These are phyloP conservation scores for Nannochloris sp. DNA, from an alignment of 139 green algal species.

Conservation along the genomic window DNA sequence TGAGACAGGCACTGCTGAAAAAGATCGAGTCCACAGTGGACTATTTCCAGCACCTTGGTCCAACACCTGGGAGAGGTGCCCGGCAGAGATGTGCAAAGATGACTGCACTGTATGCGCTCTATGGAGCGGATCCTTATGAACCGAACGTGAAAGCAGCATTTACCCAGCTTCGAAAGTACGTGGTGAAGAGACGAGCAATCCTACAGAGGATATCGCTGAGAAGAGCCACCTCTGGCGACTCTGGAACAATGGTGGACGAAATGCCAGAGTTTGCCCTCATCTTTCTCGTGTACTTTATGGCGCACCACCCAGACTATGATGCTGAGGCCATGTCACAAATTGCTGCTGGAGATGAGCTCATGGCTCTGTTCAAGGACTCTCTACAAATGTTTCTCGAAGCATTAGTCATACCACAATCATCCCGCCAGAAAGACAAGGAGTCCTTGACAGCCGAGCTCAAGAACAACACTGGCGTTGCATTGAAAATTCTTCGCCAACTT, in stretches of 20 bases:
- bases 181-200: constrained; percentile 10
- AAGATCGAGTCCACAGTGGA: constrained; percentile 35
- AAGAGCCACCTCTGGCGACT: constrained; percentile 12
- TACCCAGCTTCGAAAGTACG: constrained; percentile 22
- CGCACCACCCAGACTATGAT: constrained; percentile 77
- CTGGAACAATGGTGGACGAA: constrained; percentile 42
- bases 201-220: constrained; percentile 14
- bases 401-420: constrained; percentile 32
- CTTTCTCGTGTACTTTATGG: constrained; percentile 65
- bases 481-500: constrained; percentile 10
- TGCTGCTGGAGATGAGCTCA: neutral
- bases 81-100: constrained; percentile 46
- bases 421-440: neutral
- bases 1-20: constrained; percentile 35
- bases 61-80: neutral
- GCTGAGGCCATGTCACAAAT: constrained; percentile 13
- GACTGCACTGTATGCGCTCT: constrained; percentile 53
- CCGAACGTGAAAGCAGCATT: constrained; percentile 24
- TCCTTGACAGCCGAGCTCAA: constrained; percentile 1
- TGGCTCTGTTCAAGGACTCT: constrained; percentile 7
- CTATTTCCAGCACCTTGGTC: neutral
- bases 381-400: constrained; percentile 50
- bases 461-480: neutral
- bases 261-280: constrained; percentile 72
- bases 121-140: constrained; percentile 36